A percentile compares a stretch with the other conserved stretches of the same genome.
These are phyloP conservation scores for Quercus ilex DNA, from an alignment of 306 rosid species.

Conservation along the genomic window DNA sequence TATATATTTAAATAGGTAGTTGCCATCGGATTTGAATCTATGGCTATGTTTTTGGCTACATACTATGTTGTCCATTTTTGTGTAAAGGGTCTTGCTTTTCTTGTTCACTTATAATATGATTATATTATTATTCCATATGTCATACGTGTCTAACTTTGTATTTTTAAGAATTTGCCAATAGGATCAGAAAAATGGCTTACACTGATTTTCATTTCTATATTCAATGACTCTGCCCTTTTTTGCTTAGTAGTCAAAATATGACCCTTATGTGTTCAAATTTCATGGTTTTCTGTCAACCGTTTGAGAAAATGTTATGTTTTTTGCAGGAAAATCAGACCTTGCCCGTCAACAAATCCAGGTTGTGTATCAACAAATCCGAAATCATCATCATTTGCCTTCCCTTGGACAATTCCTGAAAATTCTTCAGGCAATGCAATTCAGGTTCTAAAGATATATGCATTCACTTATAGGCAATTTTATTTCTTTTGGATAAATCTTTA, in stretches of 20 bases:
- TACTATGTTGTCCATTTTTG: not conserved
- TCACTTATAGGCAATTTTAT: not conserved
- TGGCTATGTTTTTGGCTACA: not conserved
- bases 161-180: not conserved
- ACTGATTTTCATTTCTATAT: not conserved
- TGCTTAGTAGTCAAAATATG: not conserved
- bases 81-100: not conserved
- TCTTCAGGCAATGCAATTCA: conserved; percentile 54
- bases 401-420: conserved; percentile 66
- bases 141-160: not conserved
- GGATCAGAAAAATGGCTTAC: not conserved
- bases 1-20: not conserved
- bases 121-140: not conserved
- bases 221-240: not conserved
- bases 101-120: not conserved
- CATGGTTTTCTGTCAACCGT: not conserved
- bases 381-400: conserved; percentile 76
- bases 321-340: conserved; percentile 82
- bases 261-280: not conserved
- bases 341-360: conserved; percentile 85
- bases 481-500: no score
- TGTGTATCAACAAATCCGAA: conserved; percentile 80
- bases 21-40: no score
- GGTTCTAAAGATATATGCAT: conserved; percentile 36
- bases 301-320: not conserved